Percentiles rank a stretch among this genome's conserved stretches.
Evolutionary conservation across 2,329 filamentous ascomycete species (phyloP).

Genomic region (Chrysoporthe cubensis): DNA sequence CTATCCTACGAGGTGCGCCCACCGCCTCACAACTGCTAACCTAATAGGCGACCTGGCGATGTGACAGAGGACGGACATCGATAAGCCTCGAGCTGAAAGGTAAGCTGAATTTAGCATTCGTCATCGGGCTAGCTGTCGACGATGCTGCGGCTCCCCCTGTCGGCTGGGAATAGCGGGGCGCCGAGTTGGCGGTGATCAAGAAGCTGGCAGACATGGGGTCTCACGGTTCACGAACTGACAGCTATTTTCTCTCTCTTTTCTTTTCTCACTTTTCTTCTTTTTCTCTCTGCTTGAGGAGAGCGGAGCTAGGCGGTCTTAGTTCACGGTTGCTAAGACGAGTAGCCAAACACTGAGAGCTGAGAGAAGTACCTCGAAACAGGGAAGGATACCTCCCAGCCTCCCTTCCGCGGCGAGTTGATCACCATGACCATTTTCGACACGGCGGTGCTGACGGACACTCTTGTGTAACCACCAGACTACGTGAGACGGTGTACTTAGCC

Average conservation of each 20-base stretch:
- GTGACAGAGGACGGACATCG: neutral
- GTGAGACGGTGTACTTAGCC: neutral
- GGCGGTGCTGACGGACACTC: constrained; percentile 1
- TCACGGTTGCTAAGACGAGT: too few species aligned
- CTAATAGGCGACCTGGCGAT: neutral
- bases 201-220: too few species aligned
- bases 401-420: neutral
- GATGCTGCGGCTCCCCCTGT: neutral
- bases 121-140: neutral
- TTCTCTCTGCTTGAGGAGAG: too few species aligned
- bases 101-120: neutral
- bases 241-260: too few species aligned
- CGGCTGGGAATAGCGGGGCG: neutral
- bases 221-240: too few species aligned
- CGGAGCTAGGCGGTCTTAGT: too few species aligned
- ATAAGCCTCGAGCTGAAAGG: neutral
- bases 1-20: neutral
- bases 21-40: neutral
- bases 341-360: too few species aligned
- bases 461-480: neutral
- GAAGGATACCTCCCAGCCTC: too few species aligned
- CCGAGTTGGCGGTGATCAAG: neutral
- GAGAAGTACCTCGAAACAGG: too few species aligned
- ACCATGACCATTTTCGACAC: neutral
- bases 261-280: too few species aligned